A percentile compares a stretch with the other conserved stretches of the same genome.
Conservation (phyloP, 805 yeast species). For the Saturnispora hagleri region DNA sequence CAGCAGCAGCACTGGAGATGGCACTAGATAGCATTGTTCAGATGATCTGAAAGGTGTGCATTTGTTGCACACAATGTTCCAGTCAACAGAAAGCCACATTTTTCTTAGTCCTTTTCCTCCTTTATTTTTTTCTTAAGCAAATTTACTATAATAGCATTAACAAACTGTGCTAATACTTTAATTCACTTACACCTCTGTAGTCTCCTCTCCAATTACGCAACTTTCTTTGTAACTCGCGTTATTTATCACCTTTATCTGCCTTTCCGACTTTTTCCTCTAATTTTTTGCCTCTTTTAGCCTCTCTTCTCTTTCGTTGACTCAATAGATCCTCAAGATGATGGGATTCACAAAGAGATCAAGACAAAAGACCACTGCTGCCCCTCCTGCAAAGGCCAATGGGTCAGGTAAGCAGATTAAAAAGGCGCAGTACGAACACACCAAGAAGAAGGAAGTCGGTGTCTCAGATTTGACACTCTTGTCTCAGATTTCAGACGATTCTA, state of each 20-base stretch:
- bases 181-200: background rate
- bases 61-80: background rate
- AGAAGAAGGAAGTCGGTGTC: slow-evolving; percentile 97
- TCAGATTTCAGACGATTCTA: slow-evolving; percentile 82
- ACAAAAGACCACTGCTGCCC: slow-evolving; percentile 36
- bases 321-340: slow-evolving; percentile 6
- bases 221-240: background rate
- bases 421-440: slow-evolving; percentile 80
- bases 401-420: slow-evolving; percentile 49
- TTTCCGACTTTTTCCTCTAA: background rate
- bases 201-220: background rate
- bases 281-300: background rate
- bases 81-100: background rate
- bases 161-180: background rate
- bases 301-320: background rate
- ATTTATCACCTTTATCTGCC: background rate
- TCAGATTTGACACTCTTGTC: slow-evolving; percentile 86
- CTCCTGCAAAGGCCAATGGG: slow-evolving; percentile 20
- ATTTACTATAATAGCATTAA: background rate
- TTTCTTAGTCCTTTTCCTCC: background rate
- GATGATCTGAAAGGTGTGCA: background rate
- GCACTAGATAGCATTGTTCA: background rate
- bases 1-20: slow-evolving; percentile 18
- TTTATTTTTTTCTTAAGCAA: no score
- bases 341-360: slow-evolving; percentile 40